Evolutionary conservation across 139 green algal genomes (phyloP).

Genomic region (Diplosphaera chodatii): DNA sequence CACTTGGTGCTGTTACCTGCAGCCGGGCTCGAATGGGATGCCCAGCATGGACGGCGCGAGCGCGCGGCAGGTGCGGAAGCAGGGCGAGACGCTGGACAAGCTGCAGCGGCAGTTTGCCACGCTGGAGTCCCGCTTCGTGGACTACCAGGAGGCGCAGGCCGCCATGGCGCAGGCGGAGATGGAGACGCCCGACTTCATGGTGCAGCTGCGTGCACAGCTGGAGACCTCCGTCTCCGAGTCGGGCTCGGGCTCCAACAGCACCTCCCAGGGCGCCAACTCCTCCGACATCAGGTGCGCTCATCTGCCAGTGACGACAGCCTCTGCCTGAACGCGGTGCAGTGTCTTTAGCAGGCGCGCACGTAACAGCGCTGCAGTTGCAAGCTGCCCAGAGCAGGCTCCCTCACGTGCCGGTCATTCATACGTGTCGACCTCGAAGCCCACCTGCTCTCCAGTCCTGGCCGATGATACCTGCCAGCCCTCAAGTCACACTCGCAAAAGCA

Average conservation of each 20-base stretch:
- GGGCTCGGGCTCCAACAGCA: not conserved
- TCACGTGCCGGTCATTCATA: too few relatives aligned
- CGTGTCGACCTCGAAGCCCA: too few relatives aligned
- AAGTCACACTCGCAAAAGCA: too few relatives aligned
- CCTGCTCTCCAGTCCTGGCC: too few relatives aligned
- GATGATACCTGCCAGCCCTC: too few relatives aligned
- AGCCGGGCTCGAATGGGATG: too few relatives aligned
- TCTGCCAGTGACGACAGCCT: too few relatives aligned
- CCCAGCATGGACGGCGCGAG: not conserved
- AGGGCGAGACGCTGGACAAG: not conserved
- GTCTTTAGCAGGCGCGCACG: too few relatives aligned
- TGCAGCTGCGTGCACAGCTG: not conserved
- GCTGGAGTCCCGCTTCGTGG: not conserved
- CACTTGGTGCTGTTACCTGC: too few relatives aligned
- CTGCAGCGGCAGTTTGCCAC: not conserved
- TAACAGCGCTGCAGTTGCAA: too few relatives aligned
- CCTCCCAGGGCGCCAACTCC: not conserved
- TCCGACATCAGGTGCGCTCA: not conserved
- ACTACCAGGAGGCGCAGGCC: slow-evolving; percentile 1
- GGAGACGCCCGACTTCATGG: not conserved
- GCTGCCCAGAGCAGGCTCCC: too few relatives aligned
- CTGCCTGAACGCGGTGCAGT: too few relatives aligned
- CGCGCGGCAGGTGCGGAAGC: not conserved
- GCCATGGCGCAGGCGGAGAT: not conserved
- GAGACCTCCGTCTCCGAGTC: not conserved